Percentiles rank a stretch among this genome's conserved stretches.
These are phyloP conservation scores for Maudiozyma serrabonitensis DNA, from an alignment of 805 yeast genomes.

Conservation along the genomic window DNA sequence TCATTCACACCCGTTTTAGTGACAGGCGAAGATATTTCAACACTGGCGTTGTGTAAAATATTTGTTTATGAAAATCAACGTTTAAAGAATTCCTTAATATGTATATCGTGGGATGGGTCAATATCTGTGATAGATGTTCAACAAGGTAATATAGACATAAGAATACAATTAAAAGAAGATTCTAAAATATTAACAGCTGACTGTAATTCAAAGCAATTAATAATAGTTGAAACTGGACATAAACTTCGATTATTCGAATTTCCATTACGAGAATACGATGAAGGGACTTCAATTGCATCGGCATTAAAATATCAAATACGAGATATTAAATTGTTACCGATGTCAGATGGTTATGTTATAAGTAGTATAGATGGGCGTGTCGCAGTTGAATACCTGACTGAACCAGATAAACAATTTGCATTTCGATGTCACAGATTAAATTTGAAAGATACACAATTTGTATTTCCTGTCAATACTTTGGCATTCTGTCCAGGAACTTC, in stretches of 20 bases:
- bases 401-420: conserved; percentile 48
- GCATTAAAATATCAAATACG: conserved; percentile 61
- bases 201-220: conserved; percentile 34
- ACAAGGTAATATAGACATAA: conserved; percentile 8
- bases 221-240: conserved; percentile 47
- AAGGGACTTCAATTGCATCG: conserved; percentile 33
- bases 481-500: conserved; percentile 69
- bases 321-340: conserved; percentile 45
- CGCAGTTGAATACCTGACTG: conserved; percentile 58
- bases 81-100: conserved; percentile 29
- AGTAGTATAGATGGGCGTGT: conserved; percentile 79
- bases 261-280: conserved; percentile 6
- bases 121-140: conserved; percentile 40
- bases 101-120: conserved; percentile 56
- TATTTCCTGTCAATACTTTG: conserved; percentile 71
- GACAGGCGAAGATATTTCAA: conserved; percentile 21
- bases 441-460: conserved; percentile 39
- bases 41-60: conserved; percentile 32
- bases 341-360: conserved; percentile 47
- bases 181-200: conserved; percentile 48
- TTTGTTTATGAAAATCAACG: neutral
- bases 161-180: conserved; percentile 6
- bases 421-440: conserved; percentile 69
- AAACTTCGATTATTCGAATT: conserved; percentile 28
- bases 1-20: conserved; percentile 19